A percentile compares a stretch with the other conserved stretches of the same genome.
These are phyloP conservation scores for Inga leiocalycina DNA, from an alignment of 306 rosid genomes.

Conservation along the genomic window DNA sequence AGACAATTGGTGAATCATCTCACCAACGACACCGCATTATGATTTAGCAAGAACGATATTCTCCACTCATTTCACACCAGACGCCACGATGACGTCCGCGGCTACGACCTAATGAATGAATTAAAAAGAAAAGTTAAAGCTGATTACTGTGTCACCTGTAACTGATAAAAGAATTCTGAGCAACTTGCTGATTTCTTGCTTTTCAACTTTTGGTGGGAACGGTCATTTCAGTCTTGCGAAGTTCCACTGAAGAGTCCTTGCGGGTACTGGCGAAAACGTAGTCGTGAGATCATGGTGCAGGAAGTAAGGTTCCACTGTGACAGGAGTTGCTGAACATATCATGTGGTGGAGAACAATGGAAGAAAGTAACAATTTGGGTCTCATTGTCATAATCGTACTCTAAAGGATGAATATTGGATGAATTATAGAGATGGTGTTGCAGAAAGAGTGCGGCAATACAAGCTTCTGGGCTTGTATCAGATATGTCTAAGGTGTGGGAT, in stretches of 20 bases:
- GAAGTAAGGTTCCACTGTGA: neutral
- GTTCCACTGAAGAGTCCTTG: too few species aligned
- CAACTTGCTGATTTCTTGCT: neutral
- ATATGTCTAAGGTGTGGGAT: neutral
- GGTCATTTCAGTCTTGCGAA: too few species aligned
- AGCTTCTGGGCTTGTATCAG: neutral
- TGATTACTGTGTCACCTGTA: neutral
- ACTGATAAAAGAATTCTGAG: neutral
- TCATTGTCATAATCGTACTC: neutral
- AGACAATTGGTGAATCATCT: too few species aligned
- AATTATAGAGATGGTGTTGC: neutral
- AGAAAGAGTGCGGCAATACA: neutral
- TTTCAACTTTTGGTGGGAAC: neutral
- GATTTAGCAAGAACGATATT: too few species aligned
- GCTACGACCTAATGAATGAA: too few species aligned
- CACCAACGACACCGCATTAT: too few species aligned
- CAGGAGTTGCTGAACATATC: neutral
- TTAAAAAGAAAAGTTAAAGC: neutral
- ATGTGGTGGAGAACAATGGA: neutral
- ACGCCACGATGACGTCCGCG: too few species aligned
- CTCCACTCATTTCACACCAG: too few species aligned
- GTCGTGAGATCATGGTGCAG: conserved; percentile 13
- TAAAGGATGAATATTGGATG: neutral
- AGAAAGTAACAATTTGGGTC: conserved; percentile 6
- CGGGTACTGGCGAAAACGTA: neutral